Evolutionary conservation across 73 alveolate species (phyloP).

Genomic region (Tetrahymena thermophila): DNA sequence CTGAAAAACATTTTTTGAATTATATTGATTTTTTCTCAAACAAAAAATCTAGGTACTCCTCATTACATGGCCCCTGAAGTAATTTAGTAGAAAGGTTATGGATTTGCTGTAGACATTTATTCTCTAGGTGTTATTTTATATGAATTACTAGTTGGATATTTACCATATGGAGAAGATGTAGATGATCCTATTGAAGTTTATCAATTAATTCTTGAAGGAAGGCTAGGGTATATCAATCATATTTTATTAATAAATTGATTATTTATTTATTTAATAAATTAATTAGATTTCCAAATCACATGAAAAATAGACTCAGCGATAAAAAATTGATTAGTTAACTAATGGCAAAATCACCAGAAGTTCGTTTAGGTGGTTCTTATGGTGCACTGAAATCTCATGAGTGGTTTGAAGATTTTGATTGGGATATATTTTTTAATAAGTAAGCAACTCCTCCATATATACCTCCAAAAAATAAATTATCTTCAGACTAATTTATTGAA

Average conservation of each 20-base stretch:
- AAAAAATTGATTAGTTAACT: conserved; percentile 25
- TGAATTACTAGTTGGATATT: conserved; percentile 90
- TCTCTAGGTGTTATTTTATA: conserved; percentile 91
- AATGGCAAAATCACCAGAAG: conserved; percentile 26
- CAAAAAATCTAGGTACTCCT: conserved; percentile 79
- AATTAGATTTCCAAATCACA: neutral
- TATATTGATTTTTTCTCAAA: neutral
- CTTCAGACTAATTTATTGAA: neutral
- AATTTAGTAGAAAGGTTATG: conserved; percentile 89
- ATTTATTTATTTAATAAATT: neutral
- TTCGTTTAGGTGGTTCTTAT: conserved; percentile 34
- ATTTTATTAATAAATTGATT: neutral
- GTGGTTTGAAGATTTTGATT: conserved; percentile 48
- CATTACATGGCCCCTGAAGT: conserved; percentile 98
- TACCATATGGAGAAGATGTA: conserved; percentile 76
- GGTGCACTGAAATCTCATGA: conserved; percentile 29
- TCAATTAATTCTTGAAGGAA: neutral
- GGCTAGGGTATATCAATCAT: neutral
- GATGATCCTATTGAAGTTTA: neutral
- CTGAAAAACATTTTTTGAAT: too few species aligned
- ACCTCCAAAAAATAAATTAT: neutral
- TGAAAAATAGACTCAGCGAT: neutral
- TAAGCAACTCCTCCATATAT: conserved; percentile 11
- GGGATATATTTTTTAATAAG: conserved; percentile 18
- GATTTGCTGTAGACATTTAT: conserved; percentile 97